Base-by-base conservation (phyloP, 2,329 filamentous ascomycete genomes). In the Paraphaeosphaeria minitans region DNA sequence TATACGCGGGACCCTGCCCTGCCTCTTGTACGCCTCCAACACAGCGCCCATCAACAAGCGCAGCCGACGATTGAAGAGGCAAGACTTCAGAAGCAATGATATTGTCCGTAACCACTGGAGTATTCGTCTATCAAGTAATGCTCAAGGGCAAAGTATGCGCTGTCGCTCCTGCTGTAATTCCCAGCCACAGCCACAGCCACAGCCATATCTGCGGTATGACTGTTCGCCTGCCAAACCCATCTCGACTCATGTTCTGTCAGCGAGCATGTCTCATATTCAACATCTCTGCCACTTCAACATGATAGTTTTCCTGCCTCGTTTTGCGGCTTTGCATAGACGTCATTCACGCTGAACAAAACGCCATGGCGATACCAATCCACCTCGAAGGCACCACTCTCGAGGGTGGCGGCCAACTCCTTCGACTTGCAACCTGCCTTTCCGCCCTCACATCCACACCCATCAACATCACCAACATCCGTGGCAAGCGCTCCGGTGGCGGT, bases 331-430 rank as follows among this genome's bases (percentile, higher is more conserved):
- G 24, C 12, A 10, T 13, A n/a, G n/a, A 22, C 22, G 22, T 39
- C 48, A 39, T 27, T 13, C 1, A 12, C 24, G 3, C n/a, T n/a
- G 37, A 13, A 1, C 22, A 37, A 50, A 8, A 24, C 12, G 16
- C 47, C 24, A 58, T 60, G 29, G 27, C 60, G 29, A 47, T 49
- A 14, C 42, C 61, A 1, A 66, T 75, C 12, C 68, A 71, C 51
- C 66, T 87, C 12, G 80, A 85, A 67, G 85, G 86, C 49, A 81
- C 80, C 19, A 85, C 81, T 3, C 81, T 87, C 21, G 85, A 88
- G 79, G 86, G 85, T 41, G 86, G 86, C 27, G 86, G 86, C 14
- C 86, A 88, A 70, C 78, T 88, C 2, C 77, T 87, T 45, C 84
- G 86, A 22, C 80, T 85, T 53, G 83, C 85, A 2, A 65, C 87